phyloP scores from a whole-genome alignment of 495 filamentous ascomycete species.

The Neurospora sp. region DNA sequence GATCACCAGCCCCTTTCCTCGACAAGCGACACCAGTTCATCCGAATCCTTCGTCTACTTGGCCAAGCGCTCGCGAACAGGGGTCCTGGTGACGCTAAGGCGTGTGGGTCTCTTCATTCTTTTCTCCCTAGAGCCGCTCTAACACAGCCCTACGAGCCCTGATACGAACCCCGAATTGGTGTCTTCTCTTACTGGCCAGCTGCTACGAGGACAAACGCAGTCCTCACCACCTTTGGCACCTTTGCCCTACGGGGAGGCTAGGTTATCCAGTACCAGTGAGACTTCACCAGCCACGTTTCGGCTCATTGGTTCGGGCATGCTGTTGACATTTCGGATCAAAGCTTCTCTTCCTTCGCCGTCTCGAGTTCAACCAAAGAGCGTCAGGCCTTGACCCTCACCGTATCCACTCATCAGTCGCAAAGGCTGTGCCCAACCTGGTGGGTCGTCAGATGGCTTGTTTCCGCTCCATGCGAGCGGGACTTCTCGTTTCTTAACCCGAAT shows the following conservation, averaged over 20 bases:
- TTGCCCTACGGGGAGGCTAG: background rate
- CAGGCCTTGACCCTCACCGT: background rate
- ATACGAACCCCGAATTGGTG: background rate
- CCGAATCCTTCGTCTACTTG: background rate
- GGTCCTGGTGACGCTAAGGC: background rate
- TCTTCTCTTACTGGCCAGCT: conserved; percentile 6
- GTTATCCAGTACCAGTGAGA: background rate
- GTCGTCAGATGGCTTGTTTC: background rate
- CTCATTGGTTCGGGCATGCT: background rate
- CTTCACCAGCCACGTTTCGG: background rate
- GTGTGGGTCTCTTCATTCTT: background rate
- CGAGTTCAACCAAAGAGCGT: background rate
- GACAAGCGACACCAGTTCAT: background rate
- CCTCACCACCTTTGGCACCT: background rate
- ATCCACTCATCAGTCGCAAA: background rate
- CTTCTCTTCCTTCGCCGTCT: background rate
- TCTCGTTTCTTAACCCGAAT: background rate
- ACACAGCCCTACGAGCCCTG: conserved; percentile 11
- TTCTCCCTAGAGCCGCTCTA: background rate
- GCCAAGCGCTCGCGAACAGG: background rate
- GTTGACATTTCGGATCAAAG: background rate
- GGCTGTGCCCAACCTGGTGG: background rate
- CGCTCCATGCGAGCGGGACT: background rate
- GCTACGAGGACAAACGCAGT: background rate
- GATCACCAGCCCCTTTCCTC: background rate